Percentiles rank a stretch among this genome's conserved stretches.
Conservation (phyloP, 2,329 filamentous ascomycete genomes). For the Aspergillus neoniger region DNA sequence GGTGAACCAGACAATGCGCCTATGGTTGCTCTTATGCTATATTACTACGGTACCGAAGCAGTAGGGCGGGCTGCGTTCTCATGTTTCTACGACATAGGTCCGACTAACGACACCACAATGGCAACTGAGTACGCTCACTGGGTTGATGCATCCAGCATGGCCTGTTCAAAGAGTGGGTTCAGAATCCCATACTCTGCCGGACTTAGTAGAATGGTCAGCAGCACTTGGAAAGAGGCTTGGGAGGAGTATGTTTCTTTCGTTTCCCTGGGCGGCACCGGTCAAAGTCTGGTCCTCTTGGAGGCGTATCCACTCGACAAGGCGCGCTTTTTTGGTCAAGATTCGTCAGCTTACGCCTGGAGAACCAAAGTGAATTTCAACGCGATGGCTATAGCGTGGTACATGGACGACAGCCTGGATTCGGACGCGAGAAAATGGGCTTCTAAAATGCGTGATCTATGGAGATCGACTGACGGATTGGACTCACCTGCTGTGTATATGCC, state of each 20-base stretch:
- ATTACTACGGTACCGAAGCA: conserved; percentile 5
- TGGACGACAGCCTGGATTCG: conserved; percentile 1
- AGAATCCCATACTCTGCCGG: background rate
- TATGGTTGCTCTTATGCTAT: background rate
- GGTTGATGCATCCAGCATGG: background rate
- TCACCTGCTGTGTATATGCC: conserved; percentile 5
- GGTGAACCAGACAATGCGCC: background rate
- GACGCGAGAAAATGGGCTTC: background rate
- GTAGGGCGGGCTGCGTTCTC: conserved; percentile 6
- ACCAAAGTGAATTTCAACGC: conserved; percentile 11
- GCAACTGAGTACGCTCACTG: conserved; percentile 8
- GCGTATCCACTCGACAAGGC: background rate
- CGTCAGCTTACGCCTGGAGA: conserved; percentile 5
- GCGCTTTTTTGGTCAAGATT: background rate
- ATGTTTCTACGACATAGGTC: conserved; percentile 1
- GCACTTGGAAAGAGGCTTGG: conserved; percentile 7
- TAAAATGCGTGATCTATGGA: conserved; percentile 7
- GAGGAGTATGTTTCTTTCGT: background rate
- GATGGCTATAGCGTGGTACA: conserved; percentile 6
- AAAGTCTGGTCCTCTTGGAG: background rate
- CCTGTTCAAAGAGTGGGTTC: conserved; percentile 3
- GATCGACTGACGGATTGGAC: conserved; percentile 6
- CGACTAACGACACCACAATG: background rate
- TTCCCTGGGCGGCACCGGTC: background rate
- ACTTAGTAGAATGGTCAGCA: background rate